phyloP scores from a whole-genome alignment of 768 basidiomycete species.

The Chalciporus pseudorubinellus region DNA sequence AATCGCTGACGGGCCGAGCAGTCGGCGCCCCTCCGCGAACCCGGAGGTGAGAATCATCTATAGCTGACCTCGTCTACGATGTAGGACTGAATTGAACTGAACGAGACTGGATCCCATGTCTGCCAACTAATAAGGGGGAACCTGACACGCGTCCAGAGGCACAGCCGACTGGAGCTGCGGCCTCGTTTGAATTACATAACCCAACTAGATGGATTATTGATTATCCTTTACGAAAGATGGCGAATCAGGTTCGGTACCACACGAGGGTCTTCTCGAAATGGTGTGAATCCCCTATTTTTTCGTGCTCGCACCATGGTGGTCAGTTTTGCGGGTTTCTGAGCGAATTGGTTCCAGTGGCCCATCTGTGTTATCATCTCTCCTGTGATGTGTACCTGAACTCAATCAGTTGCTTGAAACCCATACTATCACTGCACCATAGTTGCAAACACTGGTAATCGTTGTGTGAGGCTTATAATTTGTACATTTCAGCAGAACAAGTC shows the following conservation, averaged over 20 bases:
- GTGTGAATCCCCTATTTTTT: not conserved
- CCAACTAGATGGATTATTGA: slow-evolving; percentile 7
- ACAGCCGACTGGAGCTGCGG: slow-evolving; percentile 31
- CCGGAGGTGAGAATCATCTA: slow-evolving; percentile 21
- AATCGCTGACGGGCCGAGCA: not conserved
- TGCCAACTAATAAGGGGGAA: slow-evolving; percentile 2
- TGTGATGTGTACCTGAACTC: no score
- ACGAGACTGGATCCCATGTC: not conserved
- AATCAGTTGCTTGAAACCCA: no score
- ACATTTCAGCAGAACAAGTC: no score
- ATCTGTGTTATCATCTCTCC: no score
- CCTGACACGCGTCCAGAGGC: slow-evolving; percentile 9
- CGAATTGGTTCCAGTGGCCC: no score
- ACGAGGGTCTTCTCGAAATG: not conserved
- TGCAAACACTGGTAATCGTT: no score
- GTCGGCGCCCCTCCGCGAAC: slow-evolving; percentile 11
- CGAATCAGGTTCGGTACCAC: no score
- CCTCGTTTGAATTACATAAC: no score
- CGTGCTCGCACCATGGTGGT: not conserved
- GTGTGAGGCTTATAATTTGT: no score
- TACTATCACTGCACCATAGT: no score
- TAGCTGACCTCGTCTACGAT: no score
- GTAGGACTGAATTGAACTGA: not conserved
- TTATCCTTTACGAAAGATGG: slow-evolving; percentile 8
- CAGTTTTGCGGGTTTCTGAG: not conserved